Percentiles rank a stretch among this genome's conserved stretches.
Evolutionary conservation across 2,329 filamentous ascomycete genomes (phyloP).

Genomic region (Cercospora sojina): DNA sequence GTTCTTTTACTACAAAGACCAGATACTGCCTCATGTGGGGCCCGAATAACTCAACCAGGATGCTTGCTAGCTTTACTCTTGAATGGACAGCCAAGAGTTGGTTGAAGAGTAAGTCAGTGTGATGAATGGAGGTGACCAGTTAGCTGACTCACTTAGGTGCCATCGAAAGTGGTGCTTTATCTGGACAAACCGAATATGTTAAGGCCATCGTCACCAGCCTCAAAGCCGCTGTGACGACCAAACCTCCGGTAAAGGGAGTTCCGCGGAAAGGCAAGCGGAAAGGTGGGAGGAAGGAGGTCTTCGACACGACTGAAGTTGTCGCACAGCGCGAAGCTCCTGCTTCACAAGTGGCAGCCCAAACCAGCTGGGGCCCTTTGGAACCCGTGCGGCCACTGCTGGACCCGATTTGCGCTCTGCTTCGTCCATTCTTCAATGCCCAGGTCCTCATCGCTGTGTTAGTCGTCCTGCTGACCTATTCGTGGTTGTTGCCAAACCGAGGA

Average conservation of each 20-base stretch:
- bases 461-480: slow-evolving; percentile 69
- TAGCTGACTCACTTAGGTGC: slow-evolving; percentile 58
- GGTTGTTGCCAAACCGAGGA: slow-evolving; percentile 50
- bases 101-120: slow-evolving; percentile 71
- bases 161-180: slow-evolving; percentile 92
- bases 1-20: slow-evolving; percentile 87
- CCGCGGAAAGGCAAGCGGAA: slow-evolving; percentile 48
- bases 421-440: slow-evolving; percentile 72
- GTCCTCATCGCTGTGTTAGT: slow-evolving; percentile 73
- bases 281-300: slow-evolving; percentile 53
- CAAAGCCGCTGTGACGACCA: slow-evolving; percentile 69
- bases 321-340: slow-evolving; percentile 36
- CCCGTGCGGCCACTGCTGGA: slow-evolving; percentile 69
- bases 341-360: slow-evolving; percentile 36
- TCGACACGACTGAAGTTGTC: slow-evolving; percentile 47
- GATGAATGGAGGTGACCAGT: background rate
- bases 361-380: slow-evolving; percentile 78
- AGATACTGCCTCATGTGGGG: slow-evolving; percentile 94
- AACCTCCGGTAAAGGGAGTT: slow-evolving; percentile 53
- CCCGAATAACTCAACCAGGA: slow-evolving; percentile 76
- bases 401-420: slow-evolving; percentile 67
- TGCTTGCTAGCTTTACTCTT: slow-evolving; percentile 84
- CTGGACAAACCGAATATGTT: slow-evolving; percentile 81
- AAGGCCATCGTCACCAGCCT: slow-evolving; percentile 75
- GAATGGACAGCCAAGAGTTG: slow-evolving; percentile 99